Evolutionary conservation across 2,329 filamentous ascomycete genomes (phyloP).

Genomic region (Zymoseptoria pseudotritici): DNA sequence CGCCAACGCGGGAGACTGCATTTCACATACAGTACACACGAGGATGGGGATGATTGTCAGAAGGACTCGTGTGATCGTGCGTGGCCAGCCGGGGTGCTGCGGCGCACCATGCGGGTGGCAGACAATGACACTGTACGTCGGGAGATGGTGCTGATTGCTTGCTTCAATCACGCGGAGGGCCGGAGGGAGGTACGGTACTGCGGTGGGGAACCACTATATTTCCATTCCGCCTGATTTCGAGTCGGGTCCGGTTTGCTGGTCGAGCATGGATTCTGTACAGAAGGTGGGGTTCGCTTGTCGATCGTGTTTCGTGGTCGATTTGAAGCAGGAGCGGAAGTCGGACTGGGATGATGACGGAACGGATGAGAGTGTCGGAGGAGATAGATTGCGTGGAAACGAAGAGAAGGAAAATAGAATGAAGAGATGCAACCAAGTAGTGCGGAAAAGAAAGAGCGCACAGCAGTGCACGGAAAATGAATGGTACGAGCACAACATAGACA

Average conservation of each 20-base stretch:
- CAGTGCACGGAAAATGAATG: background rate
- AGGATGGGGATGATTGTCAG: background rate
- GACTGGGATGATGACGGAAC: background rate
- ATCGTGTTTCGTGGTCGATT: background rate
- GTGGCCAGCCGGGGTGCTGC: background rate
- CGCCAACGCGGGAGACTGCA: constrained; percentile 28
- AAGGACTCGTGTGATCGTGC: background rate
- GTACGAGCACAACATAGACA: background rate
- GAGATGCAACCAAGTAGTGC: background rate
- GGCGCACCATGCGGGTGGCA: background rate
- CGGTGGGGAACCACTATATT: background rate
- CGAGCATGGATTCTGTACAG: background rate
- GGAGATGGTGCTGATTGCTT: background rate
- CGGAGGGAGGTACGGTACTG: background rate
- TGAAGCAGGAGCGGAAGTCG: background rate
- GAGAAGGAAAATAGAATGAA: background rate
- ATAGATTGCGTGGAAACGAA: background rate
- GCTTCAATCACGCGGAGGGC: background rate
- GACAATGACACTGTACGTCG: background rate
- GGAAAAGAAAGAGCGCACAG: background rate
- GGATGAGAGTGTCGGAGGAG: background rate
- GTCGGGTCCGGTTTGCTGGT: background rate
- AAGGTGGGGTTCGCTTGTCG: background rate
- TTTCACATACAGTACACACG: constrained; percentile 14
- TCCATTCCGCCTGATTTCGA: background rate